Base-by-base conservation (phyloP, 2,329 filamentous ascomycete genomes). In the Beauveria asiatica region DNA sequence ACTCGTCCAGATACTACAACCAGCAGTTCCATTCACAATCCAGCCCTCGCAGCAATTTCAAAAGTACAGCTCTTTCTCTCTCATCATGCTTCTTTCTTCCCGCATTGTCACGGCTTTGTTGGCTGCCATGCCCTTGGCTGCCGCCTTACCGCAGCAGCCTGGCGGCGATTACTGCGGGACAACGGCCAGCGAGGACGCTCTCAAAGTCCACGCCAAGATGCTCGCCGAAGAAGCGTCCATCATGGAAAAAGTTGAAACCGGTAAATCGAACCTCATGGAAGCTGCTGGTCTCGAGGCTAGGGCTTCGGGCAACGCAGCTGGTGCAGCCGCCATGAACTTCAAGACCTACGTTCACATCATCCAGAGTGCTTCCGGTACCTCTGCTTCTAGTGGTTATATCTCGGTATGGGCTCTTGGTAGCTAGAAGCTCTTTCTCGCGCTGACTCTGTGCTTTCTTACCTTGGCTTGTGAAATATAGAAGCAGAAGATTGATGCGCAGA, bases 271-370 rank as follows among this genome's bases (percentile, higher is more conserved):
- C 9, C 16, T 57, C 2, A 19, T 49, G 25, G 44, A 57, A 39
- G 33, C 33, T 3, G 30, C 19, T 8, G 33, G 44, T 4, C 3
- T 49, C 17, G 23, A 27, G 5, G 44, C 19, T 8, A 39, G 21
- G 11, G 5, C 27, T 16, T 13, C 21, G 5, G 5, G 30, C 30
- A 23, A 33, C 30, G 30, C 49, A 7, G 30, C 49, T 9, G 17
- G 21, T 30, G 30, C 3, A 5, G 49, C 49, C 10, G 17, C 44
- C 10, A 57, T 57, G 44, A 45, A 19, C 19, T 57, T 57, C 9
- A 48, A 49, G 9, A 57, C 54, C 30, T 57, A 57, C 45, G 45
- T 57, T 9, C 54, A 57, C 33, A 57, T 57, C 30, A 41, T 57
- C 10, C 44, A 57, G 17, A 48, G 19, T 10, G 54, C 54, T 30